phyloP scores from a whole-genome alignment of 305 asterid genomes.

The Solanum aculeatissimum region DNA sequence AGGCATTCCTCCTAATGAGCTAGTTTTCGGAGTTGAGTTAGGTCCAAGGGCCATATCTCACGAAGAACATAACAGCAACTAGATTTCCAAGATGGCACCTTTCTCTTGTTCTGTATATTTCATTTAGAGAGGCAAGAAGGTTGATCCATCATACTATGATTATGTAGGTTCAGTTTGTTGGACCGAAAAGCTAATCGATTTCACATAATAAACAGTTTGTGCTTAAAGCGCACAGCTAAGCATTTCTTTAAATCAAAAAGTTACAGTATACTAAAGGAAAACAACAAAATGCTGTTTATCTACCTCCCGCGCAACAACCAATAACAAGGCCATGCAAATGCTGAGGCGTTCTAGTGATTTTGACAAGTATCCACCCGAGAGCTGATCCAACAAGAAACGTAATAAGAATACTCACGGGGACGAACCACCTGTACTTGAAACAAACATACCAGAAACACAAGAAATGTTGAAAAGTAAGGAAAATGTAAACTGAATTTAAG shows the following conservation, averaged over 20 bases:
- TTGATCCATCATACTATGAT: not conserved
- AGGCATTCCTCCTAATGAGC: not conserved
- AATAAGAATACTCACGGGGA: slow-evolving; percentile 24
- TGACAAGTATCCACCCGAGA: slow-evolving; percentile 32
- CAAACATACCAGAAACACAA: not conserved
- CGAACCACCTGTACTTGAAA: slow-evolving; percentile 26
- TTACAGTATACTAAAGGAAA: not conserved
- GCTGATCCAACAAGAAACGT: slow-evolving; percentile 23
- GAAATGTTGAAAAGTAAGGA: not conserved
- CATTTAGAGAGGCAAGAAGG: not conserved
- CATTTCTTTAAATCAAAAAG: not conserved
- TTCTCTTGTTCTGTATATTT: not conserved
- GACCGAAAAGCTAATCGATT: not conserved
- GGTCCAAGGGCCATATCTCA: not conserved
- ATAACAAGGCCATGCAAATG: slow-evolving; percentile 29
- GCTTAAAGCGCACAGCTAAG: not conserved
- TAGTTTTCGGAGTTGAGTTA: not conserved
- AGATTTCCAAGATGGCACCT: not conserved
- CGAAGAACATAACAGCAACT: not conserved
- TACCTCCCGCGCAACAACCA: slow-evolving; percentile 41
- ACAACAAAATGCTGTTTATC: not conserved
- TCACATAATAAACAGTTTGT: not conserved
- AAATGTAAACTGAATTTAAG: not conserved
- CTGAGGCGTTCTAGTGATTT: slow-evolving; percentile 19
- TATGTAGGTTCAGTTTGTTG: not conserved